Base-by-base conservation (phyloP, 441 rosid genomes). In the Adansonia gregorii region DNA sequence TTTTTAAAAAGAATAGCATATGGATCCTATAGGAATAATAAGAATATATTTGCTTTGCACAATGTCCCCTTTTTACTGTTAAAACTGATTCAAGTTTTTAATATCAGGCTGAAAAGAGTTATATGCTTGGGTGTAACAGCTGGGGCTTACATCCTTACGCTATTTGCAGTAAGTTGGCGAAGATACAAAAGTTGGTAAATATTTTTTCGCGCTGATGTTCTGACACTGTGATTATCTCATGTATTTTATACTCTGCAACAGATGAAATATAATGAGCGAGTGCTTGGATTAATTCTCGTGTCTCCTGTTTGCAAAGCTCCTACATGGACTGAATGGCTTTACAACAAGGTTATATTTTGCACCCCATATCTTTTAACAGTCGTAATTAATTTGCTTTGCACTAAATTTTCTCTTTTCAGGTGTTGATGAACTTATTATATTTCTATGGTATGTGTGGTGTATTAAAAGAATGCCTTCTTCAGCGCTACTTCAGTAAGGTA, bases 401-500 rank as follows among this genome's bases (percentile, higher is more conserved):
- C 12, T 63, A 31, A 46, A 35, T 12, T 78, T 12, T 49, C 61
- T 58, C 56, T 48, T 78, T 81, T 76, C 80, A 90, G 93, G 94
- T 90, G 71, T 79, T 87, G 69, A 76, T 86, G 83, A 88, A 88
- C 84, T 73, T 90, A 77, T 79, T 90, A 65, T 90, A 88, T 83
- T 88, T 90, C 85, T 88, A 87, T 22, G 92, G 94, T 6, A 90
- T 90, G 94, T 88, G 90, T 78, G 84, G 87, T 3, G 74, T 90
- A 48, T 60, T 88, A 79, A 90, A 90, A 81, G 94, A 90, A 59
- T 90, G 89, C 74, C 88, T 90, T 78, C 85, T 88, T 66, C 92
- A 87, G 80, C 94, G 94, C 11, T 88, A 88, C 83, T 90, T 90
- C 75, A 88, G 91, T 79, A 88, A 90, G 89, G 93, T 87, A 87